Evolutionary conservation across 768 basidiomycete species (phyloP), one percentile per base, ranked within the genome.

Genomic region (Macrocybe gigantea): DNA sequence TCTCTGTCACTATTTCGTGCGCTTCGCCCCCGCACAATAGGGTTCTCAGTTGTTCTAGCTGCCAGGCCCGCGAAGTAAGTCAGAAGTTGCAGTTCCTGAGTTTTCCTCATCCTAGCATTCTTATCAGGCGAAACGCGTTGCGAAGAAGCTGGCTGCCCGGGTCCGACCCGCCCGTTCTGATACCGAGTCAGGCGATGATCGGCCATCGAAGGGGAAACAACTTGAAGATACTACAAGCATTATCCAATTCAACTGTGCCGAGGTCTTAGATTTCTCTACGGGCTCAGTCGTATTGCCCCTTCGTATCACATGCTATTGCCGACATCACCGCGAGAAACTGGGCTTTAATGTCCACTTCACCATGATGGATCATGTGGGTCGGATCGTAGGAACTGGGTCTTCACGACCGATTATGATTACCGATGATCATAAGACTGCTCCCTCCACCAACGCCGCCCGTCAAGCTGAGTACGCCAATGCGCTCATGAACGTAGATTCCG

Each of bases 341-440:
- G 96, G 96, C 2, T 98, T 97, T 66, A 85, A 87, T 61, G 82
- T 98, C 50, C 85, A 88, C 55, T 87, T 97, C 63, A 81, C 83
- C 13, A 78, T 99, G 74, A 78, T 82, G 61, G 90, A 96, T 56
- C 71, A 83, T 56, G 71, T 69, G 22, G 94, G 93, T 2, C 78
- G 86, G 14, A 66, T 91, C 41, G 81, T 98, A 45, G 94, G 90
- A 10, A 75, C 79, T 6, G 93, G 92, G 5, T 77, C 73, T 46
- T 89, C 93, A 1, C 80, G 83, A 31, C 92, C 95, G 3, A 93
- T 99, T 56, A 94, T 98, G 85, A 98, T 98, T 55, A 99, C 95
- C 1, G 96, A 99, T 70, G 96, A 99, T 65, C 96, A 99, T 71
- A 99, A 99, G 69, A 93, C 90, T 30, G 79, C 69, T 11, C 55